A percentile compares a stretch with the other conserved stretches of the same genome.
Evolutionary conservation across 2,329 filamentous ascomycete species (phyloP).

Genomic region (Trichophyton schoenleinii): DNA sequence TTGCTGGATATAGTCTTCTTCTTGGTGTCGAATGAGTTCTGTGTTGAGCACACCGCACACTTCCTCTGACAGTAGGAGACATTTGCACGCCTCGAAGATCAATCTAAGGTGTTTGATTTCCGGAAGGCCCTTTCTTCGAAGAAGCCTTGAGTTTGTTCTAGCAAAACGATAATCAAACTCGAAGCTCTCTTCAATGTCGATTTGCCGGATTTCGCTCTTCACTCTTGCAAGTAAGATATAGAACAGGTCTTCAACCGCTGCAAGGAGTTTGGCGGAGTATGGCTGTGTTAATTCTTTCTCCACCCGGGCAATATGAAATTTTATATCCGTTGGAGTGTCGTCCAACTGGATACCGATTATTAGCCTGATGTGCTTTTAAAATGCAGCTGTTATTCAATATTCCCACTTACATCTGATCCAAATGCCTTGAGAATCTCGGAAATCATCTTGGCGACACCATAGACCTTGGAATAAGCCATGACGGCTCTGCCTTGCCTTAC

Average conservation of each 20-base stretch:
- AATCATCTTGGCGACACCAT: slow-evolving; percentile 26
- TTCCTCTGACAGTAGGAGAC: slow-evolving; percentile 19
- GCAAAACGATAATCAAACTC: slow-evolving; percentile 16
- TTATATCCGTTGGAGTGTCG: slow-evolving; percentile 17
- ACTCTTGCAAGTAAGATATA: slow-evolving; percentile 27
- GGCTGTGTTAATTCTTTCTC: slow-evolving; percentile 21
- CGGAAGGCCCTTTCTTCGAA: slow-evolving; percentile 17
- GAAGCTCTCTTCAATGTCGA: slow-evolving; percentile 26
- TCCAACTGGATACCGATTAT: slow-evolving; percentile 21
- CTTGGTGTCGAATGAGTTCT: slow-evolving; percentile 19
- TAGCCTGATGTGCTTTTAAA: slow-evolving; percentile 3
- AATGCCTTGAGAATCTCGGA: slow-evolving; percentile 23
- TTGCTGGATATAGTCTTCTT: slow-evolving; percentile 20
- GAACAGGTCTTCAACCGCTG: slow-evolving; percentile 26
- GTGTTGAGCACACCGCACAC: slow-evolving; percentile 20
- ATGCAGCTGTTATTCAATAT: neutral
- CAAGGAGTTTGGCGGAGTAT: slow-evolving; percentile 21
- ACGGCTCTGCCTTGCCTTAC: slow-evolving; percentile 21
- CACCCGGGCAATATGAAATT: slow-evolving; percentile 21
- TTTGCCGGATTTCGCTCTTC: slow-evolving; percentile 25
- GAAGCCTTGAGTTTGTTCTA: slow-evolving; percentile 12
- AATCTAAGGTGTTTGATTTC: slow-evolving; percentile 25
- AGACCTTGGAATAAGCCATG: slow-evolving; percentile 23
- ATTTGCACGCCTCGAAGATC: slow-evolving; percentile 24
- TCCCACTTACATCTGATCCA: slow-evolving; percentile 22